phyloP scores from a whole-genome alignment of 768 basidiomycete genomes.

The Mycena maculata region DNA sequence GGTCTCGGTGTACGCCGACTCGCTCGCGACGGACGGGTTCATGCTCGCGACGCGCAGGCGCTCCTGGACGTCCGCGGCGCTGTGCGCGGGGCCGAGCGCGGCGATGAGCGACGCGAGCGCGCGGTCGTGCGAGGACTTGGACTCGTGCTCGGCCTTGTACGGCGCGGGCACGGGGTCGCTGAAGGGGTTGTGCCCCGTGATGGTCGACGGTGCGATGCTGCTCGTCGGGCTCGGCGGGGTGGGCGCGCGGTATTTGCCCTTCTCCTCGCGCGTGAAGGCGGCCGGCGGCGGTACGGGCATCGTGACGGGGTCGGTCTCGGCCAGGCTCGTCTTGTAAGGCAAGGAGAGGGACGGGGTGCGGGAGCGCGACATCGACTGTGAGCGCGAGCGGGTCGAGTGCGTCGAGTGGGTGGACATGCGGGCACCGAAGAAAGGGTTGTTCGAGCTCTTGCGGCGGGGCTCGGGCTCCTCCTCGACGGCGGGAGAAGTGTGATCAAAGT shows the following conservation, averaged over 20 bases:
- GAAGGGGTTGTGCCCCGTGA: constrained; percentile 46
- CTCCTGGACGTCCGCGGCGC: constrained; percentile 58
- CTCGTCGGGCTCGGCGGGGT: constrained; percentile 42
- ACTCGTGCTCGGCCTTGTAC: constrained; percentile 51
- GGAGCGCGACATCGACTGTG: constrained; percentile 29
- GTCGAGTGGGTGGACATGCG: constrained; percentile 31
- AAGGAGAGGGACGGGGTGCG: constrained; percentile 49
- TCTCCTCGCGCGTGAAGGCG: constrained; percentile 53
- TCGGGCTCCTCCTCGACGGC: constrained; percentile 35
- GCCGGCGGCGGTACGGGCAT: constrained; percentile 55
- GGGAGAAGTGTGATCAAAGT: constrained; percentile 48
- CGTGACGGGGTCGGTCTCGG: constrained; percentile 33
- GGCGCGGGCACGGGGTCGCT: constrained; percentile 21
- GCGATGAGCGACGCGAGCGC: constrained; percentile 76
- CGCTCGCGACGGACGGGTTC: constrained; percentile 27
- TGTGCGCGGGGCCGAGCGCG: constrained; percentile 60
- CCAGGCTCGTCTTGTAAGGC: constrained; percentile 45
- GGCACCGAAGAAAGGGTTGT: constrained; percentile 48
- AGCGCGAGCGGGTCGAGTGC: constrained; percentile 24
- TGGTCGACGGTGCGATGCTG: constrained; percentile 35
- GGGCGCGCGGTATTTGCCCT: constrained; percentile 49
- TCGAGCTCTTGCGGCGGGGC: constrained; percentile 50
- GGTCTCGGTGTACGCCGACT: constrained; percentile 26
- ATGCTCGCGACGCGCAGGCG: constrained; percentile 60
- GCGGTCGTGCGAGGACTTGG: constrained; percentile 47